Base-by-base conservation (phyloP, 345 rosid genomes). In the Tarenaya hassleriana region DNA sequence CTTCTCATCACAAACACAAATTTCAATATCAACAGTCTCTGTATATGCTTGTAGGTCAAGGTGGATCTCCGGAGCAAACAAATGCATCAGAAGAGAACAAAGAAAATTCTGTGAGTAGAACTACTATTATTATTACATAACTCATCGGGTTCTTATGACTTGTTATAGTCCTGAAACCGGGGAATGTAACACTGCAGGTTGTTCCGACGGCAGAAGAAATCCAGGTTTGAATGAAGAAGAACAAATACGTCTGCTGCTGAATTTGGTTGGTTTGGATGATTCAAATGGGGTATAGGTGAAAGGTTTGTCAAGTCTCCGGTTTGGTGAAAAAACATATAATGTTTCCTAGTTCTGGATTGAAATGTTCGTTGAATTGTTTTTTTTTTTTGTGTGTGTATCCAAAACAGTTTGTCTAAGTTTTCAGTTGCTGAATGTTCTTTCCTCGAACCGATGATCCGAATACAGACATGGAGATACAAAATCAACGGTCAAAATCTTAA, bases 71-170 rank as follows among this genome's bases (percentile, higher is more conserved):
- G 44, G 58, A 57, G 46, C 64, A 63, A 47, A 57, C 19, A 20
- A 57, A 52, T 34, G 21, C 50, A 10, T 52, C 63, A 29, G 95
- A 77, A 73, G 95, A 77, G 73, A 74, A 91, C 75, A 91, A 91
- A 68, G 96, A 91, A 72, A 91, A 87, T 53, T 41, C 52, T 24
- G 66, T 47, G 2, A 59, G 65, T 33, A 16, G 21, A 15, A 21
- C n/a, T n/a, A n/a, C n/a, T n/a, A n/a, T n/a, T n/a, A 19, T 43
- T 39, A 31, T 7, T 2, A 17, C 58, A 34, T 50, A 33, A 38
- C 1, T 31, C 8, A 8, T 42, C 50, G 0, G 0, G 35, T 14
- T 19, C 9, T 10, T 16, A 18, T 9, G 5, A 45, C 14, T 16
- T 50, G 11, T n/a, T 43, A 3, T 41, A 18, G 20, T 21, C 39